A percentile compares a stretch with the other conserved stretches of the same genome.
These are phyloP conservation scores for Citrus trifoliata DNA, from an alignment of 345 rosid species.

Conservation along the genomic window DNA sequence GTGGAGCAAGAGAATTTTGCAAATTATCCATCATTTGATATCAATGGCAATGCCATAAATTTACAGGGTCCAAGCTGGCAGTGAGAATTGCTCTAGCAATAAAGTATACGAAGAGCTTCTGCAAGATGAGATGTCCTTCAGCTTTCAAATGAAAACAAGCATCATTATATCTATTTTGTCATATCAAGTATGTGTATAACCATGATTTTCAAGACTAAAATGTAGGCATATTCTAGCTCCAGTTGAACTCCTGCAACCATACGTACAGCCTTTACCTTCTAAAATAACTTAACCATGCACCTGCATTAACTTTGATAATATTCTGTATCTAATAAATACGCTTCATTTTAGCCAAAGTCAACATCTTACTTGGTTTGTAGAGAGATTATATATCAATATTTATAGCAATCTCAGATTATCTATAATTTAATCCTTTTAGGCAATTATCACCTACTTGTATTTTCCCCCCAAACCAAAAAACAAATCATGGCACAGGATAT, in stretches of 20 bases:
- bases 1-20: conserved; percentile 33
- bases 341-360: neutral
- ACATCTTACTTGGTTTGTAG: neutral
- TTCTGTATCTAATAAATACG: neutral
- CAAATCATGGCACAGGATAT: neutral
- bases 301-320: neutral
- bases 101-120: neutral
- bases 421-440: neutral
- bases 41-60: conserved; percentile 9
- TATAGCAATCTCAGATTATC: neutral
- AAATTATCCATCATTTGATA: conserved; percentile 31
- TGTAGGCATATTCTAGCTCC: neutral
- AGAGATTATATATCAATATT: neutral
- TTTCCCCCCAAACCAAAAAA: too few species aligned
- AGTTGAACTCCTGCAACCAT: conserved; percentile 3
- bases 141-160: neutral
- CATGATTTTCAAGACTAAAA: conserved; percentile 6
- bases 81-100: neutral
- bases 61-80: conserved; percentile 3
- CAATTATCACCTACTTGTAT: neutral
- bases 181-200: conserved; percentile 5
- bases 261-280: neutral
- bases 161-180: conserved; percentile 2
- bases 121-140: neutral
- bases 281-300: neutral